These are phyloP conservation scores for Ilyonectria robusta DNA, from an alignment of 2,329 filamentous ascomycete genomes.

Conservation along the genomic window DNA sequence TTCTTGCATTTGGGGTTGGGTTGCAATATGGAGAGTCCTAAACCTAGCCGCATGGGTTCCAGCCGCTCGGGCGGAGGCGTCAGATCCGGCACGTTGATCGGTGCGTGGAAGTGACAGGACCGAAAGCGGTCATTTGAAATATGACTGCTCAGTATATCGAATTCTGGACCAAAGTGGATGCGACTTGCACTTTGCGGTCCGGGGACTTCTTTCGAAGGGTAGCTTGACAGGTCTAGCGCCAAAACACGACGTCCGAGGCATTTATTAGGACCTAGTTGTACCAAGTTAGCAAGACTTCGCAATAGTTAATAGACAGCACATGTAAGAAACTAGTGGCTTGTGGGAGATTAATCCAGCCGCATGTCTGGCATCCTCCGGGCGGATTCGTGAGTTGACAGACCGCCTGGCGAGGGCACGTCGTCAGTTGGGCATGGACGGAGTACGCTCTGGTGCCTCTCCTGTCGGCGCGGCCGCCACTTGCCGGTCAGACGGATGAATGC, in stretches of 20 bases:
- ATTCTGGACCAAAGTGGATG: neutral
- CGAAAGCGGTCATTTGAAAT: neutral
- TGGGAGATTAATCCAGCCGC: neutral
- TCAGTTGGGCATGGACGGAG: neutral
- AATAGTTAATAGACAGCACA: neutral
- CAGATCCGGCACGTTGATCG: constrained; percentile 9
- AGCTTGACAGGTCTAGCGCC: neutral
- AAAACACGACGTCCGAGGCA: neutral
- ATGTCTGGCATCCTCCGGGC: neutral
- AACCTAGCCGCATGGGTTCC: constrained; percentile 7
- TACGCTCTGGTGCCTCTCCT: neutral
- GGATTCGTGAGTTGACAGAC: neutral
- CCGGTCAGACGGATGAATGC: neutral
- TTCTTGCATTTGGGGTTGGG: constrained; percentile 5
- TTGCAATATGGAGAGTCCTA: constrained; percentile 8
- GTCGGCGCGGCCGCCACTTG: neutral
- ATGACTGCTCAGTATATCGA: neutral
- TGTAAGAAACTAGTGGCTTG: neutral
- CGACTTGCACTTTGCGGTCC: neutral
- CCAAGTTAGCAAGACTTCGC: neutral
- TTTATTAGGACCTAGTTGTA: neutral
- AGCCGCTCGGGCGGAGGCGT: constrained; percentile 3
- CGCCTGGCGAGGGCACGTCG: neutral
- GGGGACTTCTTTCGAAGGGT: neutral
- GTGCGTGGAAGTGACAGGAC: neutral